These are phyloP conservation scores for Tylopilus orsonianus DNA, from an alignment of 1,284 basidiomycete genomes.

Conservation along the genomic window DNA sequence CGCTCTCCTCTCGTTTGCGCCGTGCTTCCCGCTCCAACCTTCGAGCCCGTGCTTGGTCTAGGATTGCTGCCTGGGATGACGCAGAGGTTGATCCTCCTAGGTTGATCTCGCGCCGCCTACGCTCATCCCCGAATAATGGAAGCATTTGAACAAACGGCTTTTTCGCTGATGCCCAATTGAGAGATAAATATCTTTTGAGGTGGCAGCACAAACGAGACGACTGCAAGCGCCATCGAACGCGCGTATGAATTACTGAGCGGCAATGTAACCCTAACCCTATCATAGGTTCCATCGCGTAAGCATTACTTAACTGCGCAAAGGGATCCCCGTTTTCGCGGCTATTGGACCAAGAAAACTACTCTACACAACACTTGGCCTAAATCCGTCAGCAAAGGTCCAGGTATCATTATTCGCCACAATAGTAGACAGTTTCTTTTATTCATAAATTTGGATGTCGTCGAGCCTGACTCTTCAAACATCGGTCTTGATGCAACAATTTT, in stretches of 20 bases:
- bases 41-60: constrained; percentile 59
- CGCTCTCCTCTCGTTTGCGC: constrained; percentile 56
- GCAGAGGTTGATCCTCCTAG: constrained; percentile 64
- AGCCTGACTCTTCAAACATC: too few species aligned
- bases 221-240: constrained; percentile 1
- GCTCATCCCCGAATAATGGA: constrained; percentile 34
- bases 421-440: too few species aligned
- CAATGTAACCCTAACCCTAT: constrained; percentile 16
- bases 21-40: constrained; percentile 57
- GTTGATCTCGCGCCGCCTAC: constrained; percentile 66
- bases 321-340: too few species aligned
- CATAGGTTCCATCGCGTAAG: constrained; percentile 2
- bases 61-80: constrained; percentile 52
- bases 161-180: background rate
- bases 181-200: constrained; percentile 1
- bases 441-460: too few species aligned
- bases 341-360: too few species aligned
- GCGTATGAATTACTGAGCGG: constrained; percentile 4
- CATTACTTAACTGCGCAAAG: too few species aligned
- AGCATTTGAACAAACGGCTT: constrained; percentile 18
- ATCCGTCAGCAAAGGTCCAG: too few species aligned
- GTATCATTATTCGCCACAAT: too few species aligned
- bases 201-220: background rate
- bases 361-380: too few species aligned
- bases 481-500: too few species aligned